phyloP scores from a whole-genome alignment of 2,329 filamentous ascomycete species.

The Fusarium armeniacum region DNA sequence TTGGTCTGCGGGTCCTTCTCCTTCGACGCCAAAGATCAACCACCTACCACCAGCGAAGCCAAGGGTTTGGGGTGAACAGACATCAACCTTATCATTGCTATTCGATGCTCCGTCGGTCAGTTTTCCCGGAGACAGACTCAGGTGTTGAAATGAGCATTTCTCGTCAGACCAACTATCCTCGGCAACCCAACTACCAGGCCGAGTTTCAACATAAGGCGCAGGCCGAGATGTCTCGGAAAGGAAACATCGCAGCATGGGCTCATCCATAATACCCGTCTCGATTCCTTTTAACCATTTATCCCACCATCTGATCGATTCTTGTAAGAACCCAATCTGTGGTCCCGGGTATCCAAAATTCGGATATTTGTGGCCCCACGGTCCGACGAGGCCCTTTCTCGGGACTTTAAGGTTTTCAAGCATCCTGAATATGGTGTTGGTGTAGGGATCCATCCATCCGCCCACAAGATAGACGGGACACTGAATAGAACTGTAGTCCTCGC shows the following conservation, averaged over 20 bases:
- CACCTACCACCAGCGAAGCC: conserved; percentile 16
- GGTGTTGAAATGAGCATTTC: neutral
- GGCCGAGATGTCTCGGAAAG: neutral
- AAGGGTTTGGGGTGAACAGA: conserved; percentile 10
- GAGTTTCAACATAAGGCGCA: neutral
- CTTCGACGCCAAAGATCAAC: conserved; percentile 13
- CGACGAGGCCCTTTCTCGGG: conserved; percentile 17
- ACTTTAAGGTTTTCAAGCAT: conserved; percentile 12
- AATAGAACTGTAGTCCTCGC: conserved; percentile 7
- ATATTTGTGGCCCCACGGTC: conserved; percentile 17
- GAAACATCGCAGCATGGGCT: conserved; percentile 16
- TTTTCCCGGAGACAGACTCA: neutral
- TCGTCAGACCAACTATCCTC: conserved; percentile 10
- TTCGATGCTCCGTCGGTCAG: neutral
- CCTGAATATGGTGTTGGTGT: conserved; percentile 22
- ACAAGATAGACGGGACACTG: conserved; percentile 13
- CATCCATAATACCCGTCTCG: conserved; percentile 11
- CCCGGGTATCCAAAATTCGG: conserved; percentile 16
- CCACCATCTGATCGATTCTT: conserved; percentile 11
- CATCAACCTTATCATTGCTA: neutral
- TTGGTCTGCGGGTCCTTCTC: conserved; percentile 11
- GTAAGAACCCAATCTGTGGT: conserved; percentile 10
- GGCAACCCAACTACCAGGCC: conserved; percentile 7
- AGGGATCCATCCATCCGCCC: conserved; percentile 20
- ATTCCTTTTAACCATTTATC: conserved; percentile 18